A percentile compares a stretch with the other conserved stretches of the same genome.
phyloP scores from a whole-genome alignment of 805 yeast species.

The Clavispora vitiphila region DNA sequence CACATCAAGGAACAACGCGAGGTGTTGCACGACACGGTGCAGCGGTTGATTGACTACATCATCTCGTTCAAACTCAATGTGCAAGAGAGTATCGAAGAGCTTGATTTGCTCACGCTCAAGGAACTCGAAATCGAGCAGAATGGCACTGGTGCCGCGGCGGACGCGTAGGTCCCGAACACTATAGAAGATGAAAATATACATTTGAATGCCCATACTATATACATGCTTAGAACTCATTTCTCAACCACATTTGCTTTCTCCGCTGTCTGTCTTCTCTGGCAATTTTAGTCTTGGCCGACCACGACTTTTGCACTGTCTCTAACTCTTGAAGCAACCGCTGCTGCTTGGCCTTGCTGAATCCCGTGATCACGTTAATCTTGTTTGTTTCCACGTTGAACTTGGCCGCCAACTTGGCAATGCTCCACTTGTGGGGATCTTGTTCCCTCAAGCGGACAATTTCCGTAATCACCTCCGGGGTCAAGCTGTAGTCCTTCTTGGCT shows the following conservation, averaged over 20 bases:
- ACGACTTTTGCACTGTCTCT: conserved; percentile 38
- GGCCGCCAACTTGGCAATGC: conserved; percentile 56
- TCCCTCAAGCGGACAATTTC: conserved; percentile 55
- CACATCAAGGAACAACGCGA: conserved; percentile 44
- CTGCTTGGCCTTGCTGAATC: conserved; percentile 34
- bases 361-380: conserved; percentile 39
- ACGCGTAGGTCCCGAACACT: neutral
- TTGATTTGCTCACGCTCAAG: conserved; percentile 43
- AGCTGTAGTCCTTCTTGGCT: conserved; percentile 43
- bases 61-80: conserved; percentile 63
- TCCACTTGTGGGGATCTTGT: conserved; percentile 57
- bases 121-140: conserved; percentile 23
- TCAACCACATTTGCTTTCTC: conserved; percentile 60
- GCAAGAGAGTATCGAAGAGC: conserved; percentile 58
- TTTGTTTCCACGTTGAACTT: conserved; percentile 48
- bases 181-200: conserved; percentile 1
- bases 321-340: conserved; percentile 45
- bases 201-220: conserved; percentile 5
- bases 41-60: conserved; percentile 53
- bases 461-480: conserved; percentile 52
- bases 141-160: neutral
- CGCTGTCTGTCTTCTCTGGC: conserved; percentile 56
- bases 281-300: conserved; percentile 44
- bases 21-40: conserved; percentile 48
- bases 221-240: conserved; percentile 42